Evolutionary conservation across 257 asterid genomes (phyloP), one percentile per base, ranked within the genome.

Genomic region (Scutellaria galericulata): DNA sequence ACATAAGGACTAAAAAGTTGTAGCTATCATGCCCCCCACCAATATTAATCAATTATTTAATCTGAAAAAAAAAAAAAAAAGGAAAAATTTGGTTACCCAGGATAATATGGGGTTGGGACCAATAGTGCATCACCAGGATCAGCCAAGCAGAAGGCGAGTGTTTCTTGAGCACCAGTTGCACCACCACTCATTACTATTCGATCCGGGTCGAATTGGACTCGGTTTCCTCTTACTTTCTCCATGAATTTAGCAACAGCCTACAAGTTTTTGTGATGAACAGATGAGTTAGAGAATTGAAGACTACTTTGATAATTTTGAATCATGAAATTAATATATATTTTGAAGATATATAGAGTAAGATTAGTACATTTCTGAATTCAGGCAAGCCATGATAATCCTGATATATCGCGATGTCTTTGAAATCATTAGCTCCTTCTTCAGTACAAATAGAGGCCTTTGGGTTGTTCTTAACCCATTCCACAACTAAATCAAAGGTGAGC

Each of bases 21-120:
- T 68, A 57, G 52, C 20, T 55, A 6, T 60, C 50, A 67, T 72
- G 75, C 2, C n/a, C 75, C 82, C 82, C 79, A 68, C 66, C 80
- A 82, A 78, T 78, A 18, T 18, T 52, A 14, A 44, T 41, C 10
- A 61, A 18, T 48, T 9, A 39, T 22, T 15, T 54, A 0, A 0
- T n/a, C 18, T 18, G 18, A 18, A 18, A 18, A 18, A 18, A 18
- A 18, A 0, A 0, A 18, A 18, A 18, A 18, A 18, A 18, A 18
- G 18, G 18, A 18, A 18, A 18, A 0, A 0, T 18, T 18, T 18
- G 11, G 13, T 83, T 83, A 90, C 98, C 82, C 98, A 6, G 98
- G 96, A 87, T 92, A 92, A 65, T 92, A 92, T 18, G 97, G 98
- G 7, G 96, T 82, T 1, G 98, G 98, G 5, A 92, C 95, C 78